A percentile compares a stretch with the other conserved stretches of the same genome.
These are phyloP conservation scores for Tilletia caries DNA, from an alignment of 1,284 basidiomycete species.

Conservation along the genomic window DNA sequence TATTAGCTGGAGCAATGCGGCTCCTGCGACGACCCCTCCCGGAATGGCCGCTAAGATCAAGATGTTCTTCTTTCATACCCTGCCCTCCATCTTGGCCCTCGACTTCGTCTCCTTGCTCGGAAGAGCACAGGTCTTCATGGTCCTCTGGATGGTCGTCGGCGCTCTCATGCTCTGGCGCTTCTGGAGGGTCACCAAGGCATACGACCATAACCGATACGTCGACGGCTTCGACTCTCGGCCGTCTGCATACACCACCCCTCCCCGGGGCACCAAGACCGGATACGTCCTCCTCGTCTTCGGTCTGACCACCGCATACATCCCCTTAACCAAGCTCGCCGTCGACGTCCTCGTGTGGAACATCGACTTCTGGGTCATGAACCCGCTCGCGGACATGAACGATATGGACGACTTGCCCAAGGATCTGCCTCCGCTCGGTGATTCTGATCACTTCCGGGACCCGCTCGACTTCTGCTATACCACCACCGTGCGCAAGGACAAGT, in stretches of 20 bases:
- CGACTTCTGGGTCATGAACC: slow-evolving; percentile 58
- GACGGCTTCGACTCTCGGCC: slow-evolving; percentile 44
- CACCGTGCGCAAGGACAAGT: slow-evolving; percentile 66
- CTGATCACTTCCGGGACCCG: slow-evolving; percentile 58
- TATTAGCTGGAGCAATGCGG: slow-evolving; percentile 26
- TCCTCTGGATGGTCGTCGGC: slow-evolving; percentile 33
- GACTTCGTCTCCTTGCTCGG: slow-evolving; percentile 46
- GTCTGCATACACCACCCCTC: slow-evolving; percentile 36
- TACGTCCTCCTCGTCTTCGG: slow-evolving; percentile 43
- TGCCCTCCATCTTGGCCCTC: slow-evolving; percentile 39
- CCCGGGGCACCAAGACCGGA: slow-evolving; percentile 34
- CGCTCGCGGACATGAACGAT: slow-evolving; percentile 61
- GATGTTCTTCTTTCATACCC: slow-evolving; percentile 32
- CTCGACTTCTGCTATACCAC: slow-evolving; percentile 70
- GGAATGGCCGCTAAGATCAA: not conserved
- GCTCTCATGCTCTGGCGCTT: slow-evolving; percentile 30
- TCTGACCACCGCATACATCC: slow-evolving; percentile 39
- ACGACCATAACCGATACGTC: slow-evolving; percentile 39
- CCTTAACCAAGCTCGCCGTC: slow-evolving; percentile 46
- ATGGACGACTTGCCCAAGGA: slow-evolving; percentile 55
- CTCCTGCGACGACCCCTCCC: not conserved
- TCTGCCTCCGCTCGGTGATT: slow-evolving; percentile 63
- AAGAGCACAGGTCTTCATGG: slow-evolving; percentile 37
- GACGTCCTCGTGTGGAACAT: slow-evolving; percentile 44
- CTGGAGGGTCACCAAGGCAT: slow-evolving; percentile 36